Percentiles rank a stretch among this genome's conserved stretches.
Evolutionary conservation across 1,139 yeast genomes (phyloP).

Genomic region (Scheffersomyces illinoinensis): DNA sequence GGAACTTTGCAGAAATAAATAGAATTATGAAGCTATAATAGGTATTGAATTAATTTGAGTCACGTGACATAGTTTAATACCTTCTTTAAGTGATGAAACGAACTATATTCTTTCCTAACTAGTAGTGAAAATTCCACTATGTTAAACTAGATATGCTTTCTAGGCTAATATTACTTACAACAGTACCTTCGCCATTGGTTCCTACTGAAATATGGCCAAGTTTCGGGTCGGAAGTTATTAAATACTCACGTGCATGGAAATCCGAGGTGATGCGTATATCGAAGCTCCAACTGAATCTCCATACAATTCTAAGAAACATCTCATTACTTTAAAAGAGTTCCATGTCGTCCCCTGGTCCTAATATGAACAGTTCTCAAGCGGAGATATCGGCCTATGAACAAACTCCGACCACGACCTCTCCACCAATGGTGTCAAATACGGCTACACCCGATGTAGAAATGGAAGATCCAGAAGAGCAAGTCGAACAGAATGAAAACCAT

Average conservation of each 20-base stretch:
- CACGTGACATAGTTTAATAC: background rate
- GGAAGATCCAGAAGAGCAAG: slow-evolving; percentile 1
- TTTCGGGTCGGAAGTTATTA: no score
- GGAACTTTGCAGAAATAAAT: background rate
- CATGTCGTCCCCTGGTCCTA: slow-evolving; percentile 7
- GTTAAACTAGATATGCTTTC: no score
- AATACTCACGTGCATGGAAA: background rate
- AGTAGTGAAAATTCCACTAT: no score
- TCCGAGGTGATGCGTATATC: slow-evolving; percentile 1
- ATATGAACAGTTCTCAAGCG: slow-evolving; percentile 1
- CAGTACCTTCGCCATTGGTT: no score
- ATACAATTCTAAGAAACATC: background rate
- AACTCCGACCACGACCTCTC: slow-evolving; percentile 7
- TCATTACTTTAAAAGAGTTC: background rate
- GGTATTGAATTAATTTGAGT: background rate
- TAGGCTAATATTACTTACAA: no score
- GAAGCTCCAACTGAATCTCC: background rate
- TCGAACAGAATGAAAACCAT: no score
- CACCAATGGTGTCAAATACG: slow-evolving; percentile 6
- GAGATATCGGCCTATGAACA: slow-evolving; percentile 4
- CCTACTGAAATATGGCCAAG: no score
- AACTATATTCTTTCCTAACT: no score
- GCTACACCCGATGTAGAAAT: slow-evolving; percentile 6
- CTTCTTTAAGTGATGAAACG: background rate
- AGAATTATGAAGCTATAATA: background rate